A percentile compares a stretch with the other conserved stretches of the same genome.
Conservation (phyloP, 345 rosid species). For the Eucalyptus victrix region DNA sequence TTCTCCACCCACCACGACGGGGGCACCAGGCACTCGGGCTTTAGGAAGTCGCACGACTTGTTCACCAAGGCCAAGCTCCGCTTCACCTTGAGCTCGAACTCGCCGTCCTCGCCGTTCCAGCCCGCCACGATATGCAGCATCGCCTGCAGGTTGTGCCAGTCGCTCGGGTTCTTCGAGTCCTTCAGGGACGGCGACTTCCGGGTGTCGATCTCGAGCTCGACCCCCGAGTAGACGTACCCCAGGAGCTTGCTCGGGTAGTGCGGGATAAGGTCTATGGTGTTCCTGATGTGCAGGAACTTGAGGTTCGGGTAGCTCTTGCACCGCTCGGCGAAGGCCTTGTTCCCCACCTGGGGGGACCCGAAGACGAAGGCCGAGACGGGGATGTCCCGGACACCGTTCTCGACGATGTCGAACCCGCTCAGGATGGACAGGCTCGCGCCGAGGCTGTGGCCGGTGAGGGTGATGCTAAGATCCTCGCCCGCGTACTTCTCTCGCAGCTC, state of each 20-base stretch:
- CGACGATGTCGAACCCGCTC: slow-evolving; percentile 56
- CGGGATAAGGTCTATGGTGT: slow-evolving; percentile 58
- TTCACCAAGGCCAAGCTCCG: slow-evolving; percentile 83
- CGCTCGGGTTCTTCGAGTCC: slow-evolving; percentile 60
- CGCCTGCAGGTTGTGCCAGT: slow-evolving; percentile 92
- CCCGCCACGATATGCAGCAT: slow-evolving; percentile 77
- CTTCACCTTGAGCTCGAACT: slow-evolving; percentile 56
- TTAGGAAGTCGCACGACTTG: slow-evolving; percentile 56
- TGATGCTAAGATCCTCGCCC: slow-evolving; percentile 49
- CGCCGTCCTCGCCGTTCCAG: slow-evolving; percentile 63
- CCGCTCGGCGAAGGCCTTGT: slow-evolving; percentile 46
- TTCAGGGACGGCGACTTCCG: slow-evolving; percentile 57
- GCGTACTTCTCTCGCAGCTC: slow-evolving; percentile 33
- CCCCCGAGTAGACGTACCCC: slow-evolving; percentile 40
- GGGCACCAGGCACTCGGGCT: slow-evolving; percentile 65
- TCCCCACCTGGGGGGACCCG: slow-evolving; percentile 74
- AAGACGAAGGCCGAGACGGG: slow-evolving; percentile 67
- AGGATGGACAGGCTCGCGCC: slow-evolving; percentile 71
- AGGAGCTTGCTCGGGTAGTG: slow-evolving; percentile 54
- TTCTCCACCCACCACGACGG: slow-evolving; percentile 89
- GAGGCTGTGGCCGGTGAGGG: slow-evolving; percentile 70
- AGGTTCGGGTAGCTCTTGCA: slow-evolving; percentile 29
- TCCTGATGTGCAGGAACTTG: slow-evolving; percentile 47
- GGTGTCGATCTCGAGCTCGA: slow-evolving; percentile 53
- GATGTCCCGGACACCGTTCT: slow-evolving; percentile 42